Base-by-base conservation (phyloP, 805 yeast species). In the Hanseniaspora guilliermondii region DNA sequence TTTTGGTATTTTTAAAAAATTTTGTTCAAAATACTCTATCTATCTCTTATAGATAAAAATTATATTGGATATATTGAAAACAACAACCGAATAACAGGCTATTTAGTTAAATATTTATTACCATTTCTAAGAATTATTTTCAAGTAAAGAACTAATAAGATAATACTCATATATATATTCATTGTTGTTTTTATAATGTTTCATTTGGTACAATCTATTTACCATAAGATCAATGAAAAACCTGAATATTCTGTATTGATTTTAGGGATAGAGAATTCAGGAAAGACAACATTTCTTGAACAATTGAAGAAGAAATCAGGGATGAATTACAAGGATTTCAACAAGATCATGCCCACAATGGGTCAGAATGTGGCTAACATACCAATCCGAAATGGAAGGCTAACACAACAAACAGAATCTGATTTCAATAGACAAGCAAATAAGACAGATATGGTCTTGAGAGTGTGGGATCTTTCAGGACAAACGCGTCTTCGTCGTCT, bases 381-480 rank as follows among this genome's bases (percentile, higher is more conserved):
- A n/a, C 67, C 68, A 0, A 61, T 68, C 14, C 25, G 30, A 6
- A 62, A 66, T n/a, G 62, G 64, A 12, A 39, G 38, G 2, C 27
- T 42, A 6, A 7, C 37, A n/a, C 22, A 36, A 17, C 32, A 22
- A 16, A 50, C 21, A 9, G 39, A 21, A 3, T 19, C 47, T 2
- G 27, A 42, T 9, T 47, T 42, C 32, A 44, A 27, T 14, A 42
- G 49, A 42, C 47, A 32, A 14, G 27, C 36, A n/a, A 4, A 4
- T 41, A 60, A 61, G 6, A 73, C 72, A 55, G 70, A 76, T 55
- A 70, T 73, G 50, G 71, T 54, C 17, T 32, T 93, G 55, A 89
- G 88, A 64, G 79, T 93, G 62, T 91, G 97, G 97, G 98, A 91
- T 66, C 80, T 91, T 40, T 97, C 97, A 11, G 98, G 98, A 12